Evolutionary conservation across 2,329 filamentous ascomycete species (phyloP).

Genomic region (Didymella arachidicola): DNA sequence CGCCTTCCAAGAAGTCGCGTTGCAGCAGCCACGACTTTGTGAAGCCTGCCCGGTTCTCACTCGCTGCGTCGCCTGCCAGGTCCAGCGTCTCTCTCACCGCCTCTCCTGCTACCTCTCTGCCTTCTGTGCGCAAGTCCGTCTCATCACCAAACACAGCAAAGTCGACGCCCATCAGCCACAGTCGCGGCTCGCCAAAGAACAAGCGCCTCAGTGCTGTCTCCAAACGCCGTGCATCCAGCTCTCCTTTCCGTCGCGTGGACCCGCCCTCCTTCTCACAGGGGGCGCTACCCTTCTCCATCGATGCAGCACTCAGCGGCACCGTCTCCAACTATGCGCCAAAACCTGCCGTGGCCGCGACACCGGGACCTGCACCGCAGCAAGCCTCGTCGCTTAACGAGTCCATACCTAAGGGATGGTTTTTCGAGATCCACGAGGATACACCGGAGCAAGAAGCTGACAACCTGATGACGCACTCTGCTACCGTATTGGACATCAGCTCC

Average conservation of each 20-base stretch:
- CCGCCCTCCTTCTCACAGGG: constrained; percentile 67
- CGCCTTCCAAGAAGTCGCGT: constrained; percentile 63
- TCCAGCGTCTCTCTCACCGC: constrained; percentile 33
- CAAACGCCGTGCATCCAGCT: constrained; percentile 68
- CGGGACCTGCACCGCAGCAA: constrained; percentile 49
- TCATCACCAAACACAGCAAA: constrained; percentile 53
- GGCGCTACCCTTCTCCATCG: constrained; percentile 77
- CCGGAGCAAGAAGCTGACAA: constrained; percentile 91
- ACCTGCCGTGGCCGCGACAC: constrained; percentile 42
- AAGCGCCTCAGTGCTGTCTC: constrained; percentile 75
- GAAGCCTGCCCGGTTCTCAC: constrained; percentile 53
- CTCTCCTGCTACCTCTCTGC: constrained; percentile 34
- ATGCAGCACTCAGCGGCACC: constrained; percentile 81
- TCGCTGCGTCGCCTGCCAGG: constrained; percentile 43
- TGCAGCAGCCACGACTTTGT: constrained; percentile 45
- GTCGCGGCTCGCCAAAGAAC: constrained; percentile 78
- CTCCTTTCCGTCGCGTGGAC: constrained; percentile 74
- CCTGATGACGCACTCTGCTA: constrained; percentile 88
- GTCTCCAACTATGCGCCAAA: constrained; percentile 68
- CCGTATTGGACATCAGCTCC: constrained; percentile 85
- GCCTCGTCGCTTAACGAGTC: constrained; percentile 59
- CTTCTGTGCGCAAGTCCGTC: constrained; percentile 50
- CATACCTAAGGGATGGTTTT: constrained; percentile 75
- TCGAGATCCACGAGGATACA: constrained; percentile 93
- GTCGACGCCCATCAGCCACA: constrained; percentile 53